Base-by-base conservation (phyloP, 371 early-diverging fungal genomes). In the Mortierella sp. region DNA sequence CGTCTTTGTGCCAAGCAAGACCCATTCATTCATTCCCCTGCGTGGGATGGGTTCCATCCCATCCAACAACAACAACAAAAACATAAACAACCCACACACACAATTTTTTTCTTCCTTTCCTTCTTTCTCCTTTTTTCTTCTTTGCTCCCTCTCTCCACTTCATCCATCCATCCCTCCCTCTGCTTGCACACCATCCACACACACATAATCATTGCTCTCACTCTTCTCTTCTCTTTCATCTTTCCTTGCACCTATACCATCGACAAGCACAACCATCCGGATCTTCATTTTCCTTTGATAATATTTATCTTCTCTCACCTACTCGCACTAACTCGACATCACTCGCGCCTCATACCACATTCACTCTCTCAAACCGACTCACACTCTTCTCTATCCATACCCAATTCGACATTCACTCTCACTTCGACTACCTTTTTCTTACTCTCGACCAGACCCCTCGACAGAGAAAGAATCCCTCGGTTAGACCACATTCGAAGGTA, bases 171-270 rank as follows among this genome's bases (percentile, higher is more conserved):
- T 22, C 3, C 37, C 4, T 37, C 26, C 68, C 6, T 19, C 41
- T 52, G 14, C 37, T 47, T 74, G 64, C 65, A 64, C 53, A 47
- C 24, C 64, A 65, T 45, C 8, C 67, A 24, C 61, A 70, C 45
- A 55, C 55, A 64, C 53, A 65, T 22, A 43, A 14, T 14, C 40
- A 39, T 14, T 26, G 4, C 31, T 29, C 55, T 19, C 34, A 58
- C 58, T 31, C 34, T 8, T 8, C 34, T 7, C 16, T 19, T 14
- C 14, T 10, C 24, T 55, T 2, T 19, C 37, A 7, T n/a, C 58
- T 19, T 19, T 19, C 34, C 19, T 47, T 22, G 22, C 47, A 16
- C 13, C n/a, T 14, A 8, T 24, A 9, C 50, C 1, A n/a, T 24
- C n/a, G 22, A 48, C 47, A 47, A 5, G 16, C 45, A 14, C 14